Evolutionary conservation across 148 eudicot species (phyloP), one percentile per base, ranked within the genome.

Genomic region (Rhododendron ovatum): DNA sequence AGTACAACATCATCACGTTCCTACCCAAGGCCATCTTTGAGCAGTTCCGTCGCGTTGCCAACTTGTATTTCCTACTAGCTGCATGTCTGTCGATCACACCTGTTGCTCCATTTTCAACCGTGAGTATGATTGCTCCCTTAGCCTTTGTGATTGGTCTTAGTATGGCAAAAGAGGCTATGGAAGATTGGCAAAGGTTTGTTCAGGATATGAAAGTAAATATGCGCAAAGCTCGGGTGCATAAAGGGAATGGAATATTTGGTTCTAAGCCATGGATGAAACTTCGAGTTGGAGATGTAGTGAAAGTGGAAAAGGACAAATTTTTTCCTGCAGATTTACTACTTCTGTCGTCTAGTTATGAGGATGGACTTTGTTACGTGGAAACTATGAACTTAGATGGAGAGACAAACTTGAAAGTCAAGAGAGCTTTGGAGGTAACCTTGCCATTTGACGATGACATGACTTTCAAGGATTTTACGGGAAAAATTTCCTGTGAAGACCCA

Each of bases 311-410:
- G 85, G 98, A 96, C 77, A 83, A 92, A 76, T 96, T 96, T 87
- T 96, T 96, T 59, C 99, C 99, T 24, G 94, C 99, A 0, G 99
- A 96, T 94, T 87, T 96, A 90, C 92, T 96, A 59, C 88, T 96
- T 84, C 57, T 96, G 76, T 93, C 99, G 7, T 95, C 99, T 8
- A 94, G 96, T 89, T 94, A 94, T 80, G 98, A 96, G 80, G 99
- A 96, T 82, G 99, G 99, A n/a, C 92, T 95, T 65, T 95, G 99
- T 81, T 96, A 95, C 71, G 99, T 96, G 24, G 99, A 96, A 87
- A 96, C 99, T 59, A 96, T 96, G 99, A 96, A 96, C 84, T 88
- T 96, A 87, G 99, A 96, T 85, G 99, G 99, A 45, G 99, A 96
- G 91, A 96, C 99, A 20, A 96, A 96, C 86, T 91, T 96, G 86